phyloP scores from a whole-genome alignment of 352 stramenopile species.

The Globisporangium echinulatum region DNA sequence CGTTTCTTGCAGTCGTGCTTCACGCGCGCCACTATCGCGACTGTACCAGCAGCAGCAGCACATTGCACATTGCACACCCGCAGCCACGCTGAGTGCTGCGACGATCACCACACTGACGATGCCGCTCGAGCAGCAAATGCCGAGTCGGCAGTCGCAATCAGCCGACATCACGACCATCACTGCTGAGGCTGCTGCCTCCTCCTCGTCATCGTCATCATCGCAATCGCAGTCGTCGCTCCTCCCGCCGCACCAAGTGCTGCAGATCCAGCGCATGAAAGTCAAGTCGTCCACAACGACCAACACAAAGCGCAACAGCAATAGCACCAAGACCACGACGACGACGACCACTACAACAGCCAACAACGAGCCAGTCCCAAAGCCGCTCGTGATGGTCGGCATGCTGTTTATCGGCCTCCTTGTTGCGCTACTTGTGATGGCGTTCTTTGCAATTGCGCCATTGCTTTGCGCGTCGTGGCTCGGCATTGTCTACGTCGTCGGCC shows the following conservation, averaged over 20 bases:
- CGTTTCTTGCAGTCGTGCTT: no score
- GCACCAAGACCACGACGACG: constrained; percentile 9
- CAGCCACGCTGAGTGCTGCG: no score
- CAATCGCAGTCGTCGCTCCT: background rate
- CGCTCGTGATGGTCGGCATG: constrained; percentile 65
- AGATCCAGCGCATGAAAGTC: constrained; percentile 39
- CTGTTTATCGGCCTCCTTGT: constrained; percentile 60
- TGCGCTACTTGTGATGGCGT: constrained; percentile 65
- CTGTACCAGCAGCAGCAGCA: no score
- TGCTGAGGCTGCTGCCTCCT: no score
- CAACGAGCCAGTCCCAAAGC: constrained; percentile 42
- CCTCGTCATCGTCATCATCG: no score
- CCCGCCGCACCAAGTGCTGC: constrained; percentile 33
- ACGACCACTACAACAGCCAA: constrained; percentile 1
- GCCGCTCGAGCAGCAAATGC: constrained; percentile 16
- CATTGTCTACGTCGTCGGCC: constrained; percentile 75
- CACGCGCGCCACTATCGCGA: no score
- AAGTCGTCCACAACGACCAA: constrained; percentile 9
- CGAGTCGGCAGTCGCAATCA: background rate
- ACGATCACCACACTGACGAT: background rate
- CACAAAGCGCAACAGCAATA: background rate
- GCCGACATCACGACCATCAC: constrained; percentile 10
- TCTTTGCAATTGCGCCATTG: constrained; percentile 76
- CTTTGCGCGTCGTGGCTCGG: constrained; percentile 75
- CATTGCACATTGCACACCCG: no score